Conservation (phyloP, 176 grass and related monocot genomes). For the Juncus effusus region DNA sequence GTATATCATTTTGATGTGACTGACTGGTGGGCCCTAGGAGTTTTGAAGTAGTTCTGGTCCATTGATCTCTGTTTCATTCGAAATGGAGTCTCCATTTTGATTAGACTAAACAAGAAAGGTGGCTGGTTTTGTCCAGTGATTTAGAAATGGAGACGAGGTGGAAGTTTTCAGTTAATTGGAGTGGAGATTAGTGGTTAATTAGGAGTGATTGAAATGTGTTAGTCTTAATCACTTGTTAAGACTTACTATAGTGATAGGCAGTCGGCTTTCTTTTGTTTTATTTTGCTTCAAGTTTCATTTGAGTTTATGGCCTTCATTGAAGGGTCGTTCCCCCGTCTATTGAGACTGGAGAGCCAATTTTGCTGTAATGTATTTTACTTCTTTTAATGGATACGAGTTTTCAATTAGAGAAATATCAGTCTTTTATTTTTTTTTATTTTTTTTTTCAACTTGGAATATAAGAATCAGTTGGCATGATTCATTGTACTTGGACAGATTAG, state of each 20-base stretch:
- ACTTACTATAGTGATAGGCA: slow-evolving; percentile 14
- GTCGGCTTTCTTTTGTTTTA: slow-evolving; percentile 10
- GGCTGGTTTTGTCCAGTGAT: slow-evolving; percentile 1
- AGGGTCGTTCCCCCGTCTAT: not conserved
- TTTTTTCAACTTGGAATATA: too few species aligned
- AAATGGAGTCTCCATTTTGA: slow-evolving; percentile 14
- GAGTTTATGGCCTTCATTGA: not conserved
- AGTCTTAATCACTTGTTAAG: slow-evolving; percentile 9
- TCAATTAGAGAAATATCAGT: slow-evolving; percentile 11
- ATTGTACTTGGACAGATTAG: slow-evolving; percentile 10
- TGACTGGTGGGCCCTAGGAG: slow-evolving; percentile 15
- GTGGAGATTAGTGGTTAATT: slow-evolving; percentile 7
- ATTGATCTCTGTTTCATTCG: slow-evolving; percentile 9
- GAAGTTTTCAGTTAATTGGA: not conserved
- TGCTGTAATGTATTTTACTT: slow-evolving; percentile 8
- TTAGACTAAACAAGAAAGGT: too few species aligned
- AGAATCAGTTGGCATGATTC: not conserved
- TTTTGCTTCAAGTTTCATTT: slow-evolving; percentile 7
- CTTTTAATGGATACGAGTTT: slow-evolving; percentile 18
- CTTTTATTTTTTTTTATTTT: not conserved
- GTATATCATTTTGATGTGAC: not conserved
- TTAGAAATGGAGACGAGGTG: slow-evolving; percentile 1
- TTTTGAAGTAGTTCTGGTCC: slow-evolving; percentile 8
- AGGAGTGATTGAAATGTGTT: not conserved
- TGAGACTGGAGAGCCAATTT: slow-evolving; percentile 23